Conservation (phyloP, 805 yeast species). For the Kluyveromyces dobzhanskii region DNA sequence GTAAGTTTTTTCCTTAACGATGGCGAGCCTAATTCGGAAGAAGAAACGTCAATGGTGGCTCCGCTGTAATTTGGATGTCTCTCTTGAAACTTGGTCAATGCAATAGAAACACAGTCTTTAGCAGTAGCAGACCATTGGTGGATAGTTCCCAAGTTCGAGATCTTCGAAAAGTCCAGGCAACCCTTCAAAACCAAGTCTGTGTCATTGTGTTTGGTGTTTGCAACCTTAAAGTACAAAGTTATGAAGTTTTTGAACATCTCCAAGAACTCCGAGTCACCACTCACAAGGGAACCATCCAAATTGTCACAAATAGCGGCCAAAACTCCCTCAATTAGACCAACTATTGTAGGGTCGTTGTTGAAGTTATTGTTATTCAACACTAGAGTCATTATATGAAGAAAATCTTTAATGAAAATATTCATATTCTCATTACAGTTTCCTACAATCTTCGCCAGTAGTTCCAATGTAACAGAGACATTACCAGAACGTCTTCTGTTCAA, state of each 20-base stretch:
- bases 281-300: constrained; percentile 54
- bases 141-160: constrained; percentile 21
- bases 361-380: constrained; percentile 33
- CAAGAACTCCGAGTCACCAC: constrained; percentile 56
- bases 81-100: constrained; percentile 22
- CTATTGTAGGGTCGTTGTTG: constrained; percentile 53
- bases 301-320: constrained; percentile 41
- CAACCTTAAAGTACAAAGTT: constrained; percentile 24
- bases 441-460: constrained; percentile 59
- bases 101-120: constrained; percentile 17
- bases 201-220: constrained; percentile 18
- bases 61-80: constrained; percentile 19
- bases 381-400: constrained; percentile 48
- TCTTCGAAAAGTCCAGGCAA: constrained; percentile 25
- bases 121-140: constrained; percentile 23
- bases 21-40: not conserved
- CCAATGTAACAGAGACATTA: constrained; percentile 74
- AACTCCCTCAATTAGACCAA: constrained; percentile 43
- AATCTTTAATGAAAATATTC: constrained; percentile 68
- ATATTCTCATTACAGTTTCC: constrained; percentile 74
- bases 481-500: constrained; percentile 58
- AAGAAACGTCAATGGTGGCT: constrained; percentile 7
- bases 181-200: constrained; percentile 25
- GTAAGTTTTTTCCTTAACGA: constrained; percentile 20
- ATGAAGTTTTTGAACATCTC: constrained; percentile 35